Evolutionary conservation across 2,329 filamentous ascomycete genomes (phyloP), one percentile per base, ranked within the genome.

Genomic region (Colletotrichum sp.): DNA sequence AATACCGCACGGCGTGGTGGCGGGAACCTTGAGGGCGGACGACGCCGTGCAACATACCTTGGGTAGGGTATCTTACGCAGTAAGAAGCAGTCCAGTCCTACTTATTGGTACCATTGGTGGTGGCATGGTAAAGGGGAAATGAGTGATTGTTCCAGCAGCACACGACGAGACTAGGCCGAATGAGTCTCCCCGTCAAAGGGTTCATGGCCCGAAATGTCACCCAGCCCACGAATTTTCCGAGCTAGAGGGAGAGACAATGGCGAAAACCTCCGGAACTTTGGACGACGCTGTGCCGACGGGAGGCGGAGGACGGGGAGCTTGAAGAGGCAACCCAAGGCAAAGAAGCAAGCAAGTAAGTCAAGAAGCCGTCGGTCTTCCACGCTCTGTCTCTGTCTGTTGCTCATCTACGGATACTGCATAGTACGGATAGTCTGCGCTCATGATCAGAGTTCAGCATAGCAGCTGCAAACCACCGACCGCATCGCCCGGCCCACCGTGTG

Each of bases 91-190:
- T 59, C 14, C 36, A 55, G 52, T 48, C 61, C 18, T 14, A 24
- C n/a, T 65, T 38, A 38, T 18, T 30, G 34, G 26, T 30, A n/a
- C 56, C 36, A 7, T 59, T 62, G 68, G 68, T 62, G 68, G 26
- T 70, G 70, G 16, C 24, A 58, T 34, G 56, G 58, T 65, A 73
- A 64, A 75, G 63, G 63, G 73, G 70, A 30, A 58, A 73, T 64
- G 32, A 43, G 24, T 64, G 48, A 66, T 38, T 65, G 34, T 59
- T 16, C 56, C 67, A 55, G 61, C 73, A 64, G 63, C 63, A 65
- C 58, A 48, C 18, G 52, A 48, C 63, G n/a, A 65, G 26, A 56
- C 69, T 75, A 73, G 56, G 26, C 69, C 69, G n/a, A 34, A 68
- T 69, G 28, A 36, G 64, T 52, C 32, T 58, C 18, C 34, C 63